phyloP scores from a whole-genome alignment of 129 eudicot species.

The Saposhnikovia divaricata region DNA sequence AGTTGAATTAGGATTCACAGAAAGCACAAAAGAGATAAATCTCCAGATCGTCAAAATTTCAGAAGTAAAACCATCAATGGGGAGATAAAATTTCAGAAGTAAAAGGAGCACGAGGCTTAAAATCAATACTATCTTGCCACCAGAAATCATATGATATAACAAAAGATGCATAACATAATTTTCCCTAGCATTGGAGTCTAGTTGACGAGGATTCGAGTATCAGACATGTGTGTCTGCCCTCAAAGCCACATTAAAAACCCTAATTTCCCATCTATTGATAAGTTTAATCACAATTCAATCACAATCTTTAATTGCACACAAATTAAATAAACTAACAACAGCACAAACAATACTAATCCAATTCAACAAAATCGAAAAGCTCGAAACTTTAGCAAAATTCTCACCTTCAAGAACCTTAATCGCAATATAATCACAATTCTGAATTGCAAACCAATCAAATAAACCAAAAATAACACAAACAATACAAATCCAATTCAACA shows the following conservation, averaged over 20 bases:
- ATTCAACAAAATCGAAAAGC: not conserved
- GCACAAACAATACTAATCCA: not conserved
- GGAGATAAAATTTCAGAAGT: too few relatives aligned
- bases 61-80: not conserved
- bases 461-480: not conserved
- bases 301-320: not conserved
- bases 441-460: not conserved
- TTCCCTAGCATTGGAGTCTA: not conserved
- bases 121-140: too few relatives aligned
- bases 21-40: not conserved
- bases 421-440: too few relatives aligned
- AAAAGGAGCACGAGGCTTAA: too few relatives aligned
- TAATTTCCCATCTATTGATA: not conserved
- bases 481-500: not conserved
- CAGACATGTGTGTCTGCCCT: not conserved
- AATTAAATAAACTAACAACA: not conserved
- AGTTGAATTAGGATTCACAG: not conserved
- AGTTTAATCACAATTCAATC: not conserved
- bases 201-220: not conserved
- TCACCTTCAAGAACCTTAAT: slow-evolving; percentile 80
- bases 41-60: not conserved
- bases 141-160: too few relatives aligned
- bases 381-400: not conserved
- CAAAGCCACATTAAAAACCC: not conserved
- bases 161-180: not conserved